Conservation (phyloP, 371 early-diverging fungal genomes). For the Chytridium lagenaria region DNA sequence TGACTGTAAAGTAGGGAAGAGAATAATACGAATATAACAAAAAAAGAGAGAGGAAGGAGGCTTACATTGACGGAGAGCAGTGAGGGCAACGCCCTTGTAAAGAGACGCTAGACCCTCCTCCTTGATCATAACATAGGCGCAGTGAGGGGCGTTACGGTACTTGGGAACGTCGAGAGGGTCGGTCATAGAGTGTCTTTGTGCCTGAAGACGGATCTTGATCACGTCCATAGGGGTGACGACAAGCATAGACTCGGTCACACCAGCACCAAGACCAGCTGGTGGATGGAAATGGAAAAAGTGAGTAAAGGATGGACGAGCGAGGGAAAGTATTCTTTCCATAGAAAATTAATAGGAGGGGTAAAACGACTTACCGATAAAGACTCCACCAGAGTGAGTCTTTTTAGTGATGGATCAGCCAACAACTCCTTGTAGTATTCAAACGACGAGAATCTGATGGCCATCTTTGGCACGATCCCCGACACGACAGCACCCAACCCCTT, state of each 20-base stretch:
- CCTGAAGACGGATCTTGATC: conserved; percentile 96
- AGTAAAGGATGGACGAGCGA: too few relatives aligned
- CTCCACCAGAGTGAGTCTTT: conserved; percentile 70
- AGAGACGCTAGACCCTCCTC: conserved; percentile 93
- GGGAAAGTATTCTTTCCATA: background rate
- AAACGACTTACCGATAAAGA: conserved; percentile 76
- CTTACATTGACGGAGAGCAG: conserved; percentile 90
- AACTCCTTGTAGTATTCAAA: conserved; percentile 93
- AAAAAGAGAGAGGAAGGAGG: background rate
- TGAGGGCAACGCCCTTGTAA: conserved; percentile 94
- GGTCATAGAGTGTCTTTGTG: conserved; percentile 93
- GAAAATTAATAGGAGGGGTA: background rate
- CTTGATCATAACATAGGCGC: conserved; percentile 87
- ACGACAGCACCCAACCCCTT: conserved; percentile 98
- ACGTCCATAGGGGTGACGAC: conserved; percentile 99
- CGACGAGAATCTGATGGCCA: conserved; percentile 97
- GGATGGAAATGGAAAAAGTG: too few relatives aligned
- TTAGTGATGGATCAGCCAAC: conserved; percentile 75
- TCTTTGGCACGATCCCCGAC: conserved; percentile 98
- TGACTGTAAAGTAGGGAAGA: background rate
- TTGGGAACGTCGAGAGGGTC: conserved; percentile 97
- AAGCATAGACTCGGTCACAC: conserved; percentile 92
- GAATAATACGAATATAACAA: background rate
- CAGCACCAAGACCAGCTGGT: conserved; percentile 92
- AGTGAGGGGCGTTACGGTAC: conserved; percentile 94